Evolutionary conservation across 2,329 filamentous ascomycete genomes (phyloP), one percentile per base, ranked within the genome.

Genomic region (Monosporascus sp.): DNA sequence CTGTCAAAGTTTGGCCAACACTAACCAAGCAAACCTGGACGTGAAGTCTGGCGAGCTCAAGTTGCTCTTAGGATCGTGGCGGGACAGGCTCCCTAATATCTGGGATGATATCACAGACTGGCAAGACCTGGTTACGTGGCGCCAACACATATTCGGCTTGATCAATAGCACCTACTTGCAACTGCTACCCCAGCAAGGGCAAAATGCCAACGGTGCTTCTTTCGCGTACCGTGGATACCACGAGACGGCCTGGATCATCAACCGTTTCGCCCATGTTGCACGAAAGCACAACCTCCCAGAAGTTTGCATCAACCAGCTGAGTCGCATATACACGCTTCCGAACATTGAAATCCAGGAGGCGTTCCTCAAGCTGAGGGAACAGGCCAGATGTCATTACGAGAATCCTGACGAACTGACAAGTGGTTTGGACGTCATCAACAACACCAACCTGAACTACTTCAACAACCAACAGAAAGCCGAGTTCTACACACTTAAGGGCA

Each of bases 321-420:
- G 93, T 67, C 89, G 93, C 58, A 99, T 99, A 68, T 99, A 99
- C 70, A 99, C 94, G 0, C 80, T 99, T 6, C 94, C 94, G 1
- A 99, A 99, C 68, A 99, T 99, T 45, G 94, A 99, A 74, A 99
- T 99, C 47, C 95, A 99, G 68, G 94, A 99, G 70, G 94, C 94
- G 0, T 99, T 99, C 79, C 75, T 99, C 57, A 99, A 99, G 74
- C 74, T 99, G 50, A 81, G 95, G n/a, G 95, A 99, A 72, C 94
- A 99, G 72, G 94, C 94, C 44, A 97, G 97, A 69, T 99, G 94
- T 62, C 94, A 99, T 69, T 99, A 97, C 70, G 92, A 97, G 73
- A 97, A 97, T 65, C 86, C 88, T 0, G 87, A 89, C 38, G 94
- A 99, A 72, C 82, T 99, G 51, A 93, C 86, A 51, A 96, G 86